Conservation (phyloP, 768 basidiomycete species). For the Pisolithus albus region DNA sequence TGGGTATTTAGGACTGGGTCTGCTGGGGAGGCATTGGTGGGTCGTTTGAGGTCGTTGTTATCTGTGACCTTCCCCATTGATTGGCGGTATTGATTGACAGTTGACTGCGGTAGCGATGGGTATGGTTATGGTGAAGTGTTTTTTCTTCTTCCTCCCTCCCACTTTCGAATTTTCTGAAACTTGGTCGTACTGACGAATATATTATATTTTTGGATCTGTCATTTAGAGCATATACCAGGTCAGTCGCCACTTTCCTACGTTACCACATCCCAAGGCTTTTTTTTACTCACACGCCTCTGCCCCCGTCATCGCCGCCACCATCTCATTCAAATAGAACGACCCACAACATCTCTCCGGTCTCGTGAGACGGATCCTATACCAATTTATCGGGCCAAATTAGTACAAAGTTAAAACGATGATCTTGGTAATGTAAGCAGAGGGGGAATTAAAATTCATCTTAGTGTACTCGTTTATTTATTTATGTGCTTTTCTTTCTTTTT, state of each 20-base stretch:
- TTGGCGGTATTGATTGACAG: no score
- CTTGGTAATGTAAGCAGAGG: no score
- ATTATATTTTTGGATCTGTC: neutral
- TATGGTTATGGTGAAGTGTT: conserved; percentile 73
- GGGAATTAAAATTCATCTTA: no score
- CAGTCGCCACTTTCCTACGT: neutral
- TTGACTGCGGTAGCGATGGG: conserved; percentile 76
- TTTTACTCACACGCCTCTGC: conserved; percentile 22
- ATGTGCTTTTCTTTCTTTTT: no score
- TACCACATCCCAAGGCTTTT: conserved; percentile 21
- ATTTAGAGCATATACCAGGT: conserved; percentile 73
- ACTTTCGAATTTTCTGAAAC: neutral
- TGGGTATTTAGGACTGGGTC: conserved; percentile 67
- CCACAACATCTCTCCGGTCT: conserved; percentile 78
- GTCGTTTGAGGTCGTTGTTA: conserved; percentile 14
- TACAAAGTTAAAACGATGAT: neutral
- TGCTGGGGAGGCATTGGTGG: conserved; percentile 59
- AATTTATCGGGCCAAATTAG: conserved; percentile 83
- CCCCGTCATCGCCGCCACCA: neutral
- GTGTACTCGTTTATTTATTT: no score
- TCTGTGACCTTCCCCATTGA: conserved; percentile 1
- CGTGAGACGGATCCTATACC: conserved; percentile 75
- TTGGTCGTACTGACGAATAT: no score
- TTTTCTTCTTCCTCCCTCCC: neutral
- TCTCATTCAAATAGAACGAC: conserved; percentile 38